Evolutionary conservation across 1,284 basidiomycete species (phyloP).

Genomic region (Microbotryomycetes sp.): DNA sequence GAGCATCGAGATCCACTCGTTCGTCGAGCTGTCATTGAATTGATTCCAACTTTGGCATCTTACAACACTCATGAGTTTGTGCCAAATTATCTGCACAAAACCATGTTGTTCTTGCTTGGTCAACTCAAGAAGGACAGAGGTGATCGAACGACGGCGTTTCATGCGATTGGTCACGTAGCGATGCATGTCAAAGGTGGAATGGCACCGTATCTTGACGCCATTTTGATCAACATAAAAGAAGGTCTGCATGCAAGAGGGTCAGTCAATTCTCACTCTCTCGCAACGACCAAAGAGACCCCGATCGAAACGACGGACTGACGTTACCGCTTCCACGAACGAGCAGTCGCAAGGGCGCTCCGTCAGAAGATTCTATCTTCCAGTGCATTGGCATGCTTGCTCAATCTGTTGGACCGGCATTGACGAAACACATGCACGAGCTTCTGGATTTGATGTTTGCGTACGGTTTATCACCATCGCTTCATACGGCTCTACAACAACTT

Average conservation of each 20-base stretch:
- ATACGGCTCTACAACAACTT: constrained; percentile 78
- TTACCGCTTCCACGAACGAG: constrained; percentile 11
- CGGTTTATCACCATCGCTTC: constrained; percentile 83
- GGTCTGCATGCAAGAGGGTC: constrained; percentile 79
- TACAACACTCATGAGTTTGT: constrained; percentile 89
- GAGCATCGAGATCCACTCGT: constrained; percentile 81
- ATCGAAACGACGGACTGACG: neutral
- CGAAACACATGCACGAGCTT: constrained; percentile 91
- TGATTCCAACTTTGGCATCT: constrained; percentile 87
- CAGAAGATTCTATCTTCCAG: constrained; percentile 94
- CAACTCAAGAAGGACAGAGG: constrained; percentile 75
- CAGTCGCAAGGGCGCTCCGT: constrained; percentile 86
- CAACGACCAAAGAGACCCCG: neutral
- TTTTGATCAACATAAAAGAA: constrained; percentile 83
- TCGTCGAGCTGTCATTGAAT: constrained; percentile 84
- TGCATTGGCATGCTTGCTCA: constrained; percentile 94
- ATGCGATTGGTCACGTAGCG: constrained; percentile 93
- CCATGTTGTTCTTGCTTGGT: constrained; percentile 81
- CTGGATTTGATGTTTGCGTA: constrained; percentile 95
- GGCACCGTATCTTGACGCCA: constrained; percentile 89
- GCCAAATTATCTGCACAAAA: constrained; percentile 78
- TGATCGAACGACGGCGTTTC: constrained; percentile 90
- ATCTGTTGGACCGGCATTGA: constrained; percentile 92
- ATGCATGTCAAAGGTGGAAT: constrained; percentile 87
- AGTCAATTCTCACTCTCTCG: constrained; percentile 34